A percentile compares a stretch with the other conserved stretches of the same genome.
phyloP scores from a whole-genome alignment of 1,284 basidiomycete species.

The Papiliotrema fonsecae region DNA sequence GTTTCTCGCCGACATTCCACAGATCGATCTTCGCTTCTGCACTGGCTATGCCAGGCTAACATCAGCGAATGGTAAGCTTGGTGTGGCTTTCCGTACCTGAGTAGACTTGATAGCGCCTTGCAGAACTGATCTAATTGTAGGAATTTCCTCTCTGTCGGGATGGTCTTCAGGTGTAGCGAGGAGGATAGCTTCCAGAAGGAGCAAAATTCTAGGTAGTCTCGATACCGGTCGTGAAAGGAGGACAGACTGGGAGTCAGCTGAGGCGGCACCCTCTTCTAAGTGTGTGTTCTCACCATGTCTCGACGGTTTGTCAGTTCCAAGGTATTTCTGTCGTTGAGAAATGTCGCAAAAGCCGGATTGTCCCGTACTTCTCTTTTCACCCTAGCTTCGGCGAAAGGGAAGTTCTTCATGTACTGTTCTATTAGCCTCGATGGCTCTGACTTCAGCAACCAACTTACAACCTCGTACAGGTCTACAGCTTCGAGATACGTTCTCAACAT shows the following conservation, averaged over 20 bases:
- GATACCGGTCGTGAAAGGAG: conserved; percentile 77
- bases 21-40: conserved; percentile 79
- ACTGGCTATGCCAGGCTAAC: conserved; percentile 73
- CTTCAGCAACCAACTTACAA: conserved; percentile 30
- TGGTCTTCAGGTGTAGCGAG: conserved; percentile 55
- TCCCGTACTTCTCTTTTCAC: conserved; percentile 66
- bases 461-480: conserved; percentile 26
- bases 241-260: conserved; percentile 55
- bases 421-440: background rate
- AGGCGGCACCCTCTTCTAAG: background rate
- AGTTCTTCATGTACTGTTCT: conserved; percentile 54
- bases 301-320: conserved; percentile 67
- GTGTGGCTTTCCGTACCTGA: conserved; percentile 11
- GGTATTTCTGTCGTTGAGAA: conserved; percentile 57
- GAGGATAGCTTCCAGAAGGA: conserved; percentile 64
- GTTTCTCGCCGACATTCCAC: conserved; percentile 67
- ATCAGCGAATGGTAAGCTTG: conserved; percentile 50
- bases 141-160: conserved; percentile 40
- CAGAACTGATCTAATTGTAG: conserved; percentile 23
- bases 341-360: conserved; percentile 62
- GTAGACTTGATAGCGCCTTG: conserved; percentile 21
- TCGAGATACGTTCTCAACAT: conserved; percentile 61
- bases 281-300: conserved; percentile 48
- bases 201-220: conserved; percentile 66
- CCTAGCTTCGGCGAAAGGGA: conserved; percentile 70